Conservation (phyloP, 164 flowering plant species). For the Protea cynaroides region DNA sequence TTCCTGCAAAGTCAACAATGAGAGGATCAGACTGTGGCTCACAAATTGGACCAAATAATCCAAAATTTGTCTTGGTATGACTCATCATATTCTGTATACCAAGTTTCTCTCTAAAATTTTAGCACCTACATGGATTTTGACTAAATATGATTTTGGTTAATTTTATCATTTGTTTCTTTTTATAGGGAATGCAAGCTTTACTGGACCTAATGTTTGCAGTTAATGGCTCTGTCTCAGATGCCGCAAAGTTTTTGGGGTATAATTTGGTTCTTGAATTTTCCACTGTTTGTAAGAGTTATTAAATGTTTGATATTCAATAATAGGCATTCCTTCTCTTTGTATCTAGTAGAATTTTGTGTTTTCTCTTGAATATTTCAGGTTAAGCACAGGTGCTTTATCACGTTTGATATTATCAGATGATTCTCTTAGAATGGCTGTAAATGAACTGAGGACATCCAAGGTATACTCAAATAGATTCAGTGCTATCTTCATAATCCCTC, state of each 20-base stretch:
- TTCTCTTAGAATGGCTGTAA: constrained; percentile 77
- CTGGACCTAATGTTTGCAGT: constrained; percentile 72
- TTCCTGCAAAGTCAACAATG: constrained; percentile 73
- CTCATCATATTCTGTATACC: background rate
- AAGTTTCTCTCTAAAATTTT: background rate
- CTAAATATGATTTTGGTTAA: background rate
- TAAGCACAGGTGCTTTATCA: constrained; percentile 89
- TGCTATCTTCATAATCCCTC: too few species aligned
- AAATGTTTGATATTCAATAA: too few species aligned
- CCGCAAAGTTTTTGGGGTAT: constrained; percentile 81
- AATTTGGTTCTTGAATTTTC: background rate
- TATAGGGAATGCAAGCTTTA: constrained; percentile 88
- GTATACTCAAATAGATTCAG: constrained; percentile 19
- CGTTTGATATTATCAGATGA: constrained; percentile 80
- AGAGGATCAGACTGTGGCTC: constrained; percentile 61
- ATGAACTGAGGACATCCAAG: constrained; percentile 78
- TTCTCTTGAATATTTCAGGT: constrained; percentile 31
- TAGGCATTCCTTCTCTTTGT: too few species aligned
- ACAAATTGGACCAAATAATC: constrained; percentile 90
- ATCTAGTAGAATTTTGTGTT: background rate
- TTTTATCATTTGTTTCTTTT: constrained; percentile 2
- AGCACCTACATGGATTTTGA: background rate
- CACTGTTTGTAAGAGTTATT: too few species aligned
- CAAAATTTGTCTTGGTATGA: constrained; percentile 68
- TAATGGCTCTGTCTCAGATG: constrained; percentile 72